Conservation (phyloP, 495 filamentous ascomycete genomes). For the Schizothecium vesticola region DNA sequence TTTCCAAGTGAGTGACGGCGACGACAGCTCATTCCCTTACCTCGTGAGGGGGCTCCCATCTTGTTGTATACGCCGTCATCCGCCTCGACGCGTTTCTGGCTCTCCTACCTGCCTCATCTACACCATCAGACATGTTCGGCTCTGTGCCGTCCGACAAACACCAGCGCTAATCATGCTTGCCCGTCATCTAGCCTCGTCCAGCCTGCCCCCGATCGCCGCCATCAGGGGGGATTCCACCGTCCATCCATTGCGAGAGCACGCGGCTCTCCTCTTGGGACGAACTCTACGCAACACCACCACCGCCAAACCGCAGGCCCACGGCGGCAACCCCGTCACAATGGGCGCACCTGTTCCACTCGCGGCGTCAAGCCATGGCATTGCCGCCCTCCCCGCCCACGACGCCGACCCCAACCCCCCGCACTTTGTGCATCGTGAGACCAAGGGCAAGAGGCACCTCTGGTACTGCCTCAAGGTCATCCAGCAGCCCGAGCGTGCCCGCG, state of each 20-base stretch:
- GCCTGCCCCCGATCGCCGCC: neutral
- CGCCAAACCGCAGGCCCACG: neutral
- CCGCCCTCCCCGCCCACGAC: constrained; percentile 24
- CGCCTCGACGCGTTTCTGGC: neutral
- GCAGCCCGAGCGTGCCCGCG: constrained; percentile 91
- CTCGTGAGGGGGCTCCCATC: neutral
- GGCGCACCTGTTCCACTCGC: constrained; percentile 26
- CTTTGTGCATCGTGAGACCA: constrained; percentile 55
- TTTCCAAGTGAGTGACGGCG: neutral
- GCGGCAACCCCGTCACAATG: constrained; percentile 16
- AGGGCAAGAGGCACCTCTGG: constrained; percentile 71
- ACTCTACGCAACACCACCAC: neutral
- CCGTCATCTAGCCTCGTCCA: neutral
- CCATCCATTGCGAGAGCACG: neutral
- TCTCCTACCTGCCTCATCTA: neutral
- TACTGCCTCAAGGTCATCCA: constrained; percentile 86
- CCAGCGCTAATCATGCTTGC: neutral
- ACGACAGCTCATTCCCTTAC: neutral
- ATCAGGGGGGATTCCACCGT: neutral
- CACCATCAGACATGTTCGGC: neutral
- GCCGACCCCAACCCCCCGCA: constrained; percentile 11
- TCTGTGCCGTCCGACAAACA: neutral
- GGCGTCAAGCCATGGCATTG: constrained; percentile 23
- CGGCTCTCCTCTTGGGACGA: neutral
- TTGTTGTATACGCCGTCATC: neutral